Base-by-base conservation (phyloP, 257 asterid genomes). In the Buddleja alternifolia region DNA sequence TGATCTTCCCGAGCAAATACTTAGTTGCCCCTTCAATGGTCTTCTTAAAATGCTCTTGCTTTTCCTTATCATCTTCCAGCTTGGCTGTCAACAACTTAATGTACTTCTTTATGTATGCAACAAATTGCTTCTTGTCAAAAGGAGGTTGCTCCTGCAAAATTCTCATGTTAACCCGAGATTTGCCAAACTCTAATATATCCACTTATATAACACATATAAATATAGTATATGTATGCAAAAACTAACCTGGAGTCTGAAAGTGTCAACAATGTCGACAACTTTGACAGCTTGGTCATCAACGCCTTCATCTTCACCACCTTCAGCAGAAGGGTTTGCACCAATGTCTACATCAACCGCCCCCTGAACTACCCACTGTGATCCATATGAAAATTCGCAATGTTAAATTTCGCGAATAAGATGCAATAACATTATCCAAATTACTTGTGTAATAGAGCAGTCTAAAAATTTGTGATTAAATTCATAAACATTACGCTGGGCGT, bases 251-350 rank as follows among this genome's bases (percentile, higher is more conserved):
- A 88, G 92, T 74, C 92, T 80, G 60, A 88, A 88, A 41, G 87
- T 88, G 70, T 88, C 93, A 1, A 81, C 82, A 29, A 88, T 80
- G 58, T 85, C 90, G 0, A 88, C 90, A 14, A 88, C 95, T 78
- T 81, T 85, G 4, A 68, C 79, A 4, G 83, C 81, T 75, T 76
- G 77, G 63, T 85, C 92, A 2, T 85, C 84, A 1, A 88, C 92
- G 0, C 88, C 86, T 73, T 88, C 92, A 15, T 85, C 92, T 17
- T 77, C 90, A 0, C 63, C 86, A n/a, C 90, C 92, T 73, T 88
- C 95, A 0, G 95, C 86, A 4, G 90, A 88, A 23, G 96, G 93
- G 60, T 88, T 88, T 4, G 90, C 96, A 25, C 96, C 90, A 54
- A 84, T 86, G 48, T 88, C 77, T 8, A 86, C 87, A 63, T 77